These are phyloP conservation scores for Globisporangium emineosum DNA, from an alignment of 352 stramenopile species.

Conservation along the genomic window DNA sequence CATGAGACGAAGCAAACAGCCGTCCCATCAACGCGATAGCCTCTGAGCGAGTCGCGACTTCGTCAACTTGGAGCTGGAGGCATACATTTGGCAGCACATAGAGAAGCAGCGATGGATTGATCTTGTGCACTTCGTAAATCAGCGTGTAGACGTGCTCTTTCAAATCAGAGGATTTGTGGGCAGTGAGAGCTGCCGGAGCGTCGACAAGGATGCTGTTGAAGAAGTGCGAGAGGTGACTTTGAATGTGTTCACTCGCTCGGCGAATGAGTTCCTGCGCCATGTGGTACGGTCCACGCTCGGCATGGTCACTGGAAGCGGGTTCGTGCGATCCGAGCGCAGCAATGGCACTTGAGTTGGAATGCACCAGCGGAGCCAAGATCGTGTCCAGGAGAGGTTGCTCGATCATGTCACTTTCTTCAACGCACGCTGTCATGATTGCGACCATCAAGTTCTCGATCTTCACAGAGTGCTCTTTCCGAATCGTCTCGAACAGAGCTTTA, in stretches of 20 bases:
- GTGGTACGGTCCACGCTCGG: slow-evolving; percentile 38
- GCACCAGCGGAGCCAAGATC: slow-evolving; percentile 57
- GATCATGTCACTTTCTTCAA: slow-evolving; percentile 69
- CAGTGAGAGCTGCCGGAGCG: slow-evolving; percentile 23
- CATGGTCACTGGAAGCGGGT: neutral
- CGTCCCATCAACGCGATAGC: slow-evolving; percentile 73
- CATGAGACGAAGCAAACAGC: slow-evolving; percentile 73
- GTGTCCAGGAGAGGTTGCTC: slow-evolving; percentile 66
- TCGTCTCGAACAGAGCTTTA: slow-evolving; percentile 56
- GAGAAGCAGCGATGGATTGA: slow-evolving; percentile 67
- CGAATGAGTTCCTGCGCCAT: slow-evolving; percentile 76
- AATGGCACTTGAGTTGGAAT: slow-evolving; percentile 15
- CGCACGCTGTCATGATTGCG: slow-evolving; percentile 60
- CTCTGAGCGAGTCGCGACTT: slow-evolving; percentile 75
- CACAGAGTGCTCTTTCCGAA: slow-evolving; percentile 51
- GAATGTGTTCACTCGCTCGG: slow-evolving; percentile 61
- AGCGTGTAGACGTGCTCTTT: slow-evolving; percentile 83
- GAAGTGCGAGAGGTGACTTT: slow-evolving; percentile 67
- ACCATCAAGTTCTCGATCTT: slow-evolving; percentile 81
- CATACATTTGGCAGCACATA: slow-evolving; percentile 87
- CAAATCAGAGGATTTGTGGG: slow-evolving; percentile 41
- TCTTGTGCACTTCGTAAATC: slow-evolving; percentile 82
- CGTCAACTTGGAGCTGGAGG: slow-evolving; percentile 83
- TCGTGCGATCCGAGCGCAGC: neutral
- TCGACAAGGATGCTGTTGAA: slow-evolving; percentile 84